A percentile compares a stretch with the other conserved stretches of the same genome.
Conservation (phyloP, 805 yeast genomes). For the Candida sanyiensis region DNA sequence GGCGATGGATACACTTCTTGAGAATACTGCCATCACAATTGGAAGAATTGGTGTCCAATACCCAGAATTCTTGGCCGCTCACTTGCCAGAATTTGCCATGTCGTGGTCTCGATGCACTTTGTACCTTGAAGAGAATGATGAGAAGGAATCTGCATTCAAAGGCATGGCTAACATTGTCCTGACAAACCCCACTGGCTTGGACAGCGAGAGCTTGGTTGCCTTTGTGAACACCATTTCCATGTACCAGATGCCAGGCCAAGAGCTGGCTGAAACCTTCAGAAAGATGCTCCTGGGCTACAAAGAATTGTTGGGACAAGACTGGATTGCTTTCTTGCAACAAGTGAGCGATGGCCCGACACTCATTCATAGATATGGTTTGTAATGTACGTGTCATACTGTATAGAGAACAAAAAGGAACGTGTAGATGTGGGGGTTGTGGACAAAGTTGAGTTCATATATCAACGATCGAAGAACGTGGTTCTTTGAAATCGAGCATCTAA, state of each 20-base stretch:
- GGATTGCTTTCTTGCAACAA: slow-evolving; percentile 19
- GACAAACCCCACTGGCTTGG: slow-evolving; percentile 61
- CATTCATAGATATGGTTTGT: slow-evolving; percentile 14
- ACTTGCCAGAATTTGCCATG: slow-evolving; percentile 49
- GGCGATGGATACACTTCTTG: slow-evolving; percentile 60
- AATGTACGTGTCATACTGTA: too few relatives aligned
- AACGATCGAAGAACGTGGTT: too few relatives aligned
- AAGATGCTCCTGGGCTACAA: slow-evolving; percentile 42
- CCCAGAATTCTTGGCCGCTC: slow-evolving; percentile 54
- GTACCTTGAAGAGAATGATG: slow-evolving; percentile 71
- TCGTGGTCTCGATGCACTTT: slow-evolving; percentile 70
- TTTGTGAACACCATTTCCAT: slow-evolving; percentile 56
- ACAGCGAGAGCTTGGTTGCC: slow-evolving; percentile 42
- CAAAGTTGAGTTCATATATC: too few relatives aligned
- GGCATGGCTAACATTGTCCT: slow-evolving; percentile 75
- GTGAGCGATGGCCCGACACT: slow-evolving; percentile 20
- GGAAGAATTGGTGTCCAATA: slow-evolving; percentile 74
- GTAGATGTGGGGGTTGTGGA: too few relatives aligned
- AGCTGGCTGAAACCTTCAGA: slow-evolving; percentile 38
- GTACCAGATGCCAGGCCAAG: slow-evolving; percentile 46
- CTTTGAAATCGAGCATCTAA: too few relatives aligned
- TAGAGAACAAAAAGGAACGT: too few relatives aligned
- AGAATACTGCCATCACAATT: slow-evolving; percentile 83
- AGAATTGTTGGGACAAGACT: slow-evolving; percentile 39
- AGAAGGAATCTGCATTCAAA: slow-evolving; percentile 78